These are phyloP conservation scores for Yamadazyma dushanensis DNA, from an alignment of 1,139 yeast species.

Conservation along the genomic window DNA sequence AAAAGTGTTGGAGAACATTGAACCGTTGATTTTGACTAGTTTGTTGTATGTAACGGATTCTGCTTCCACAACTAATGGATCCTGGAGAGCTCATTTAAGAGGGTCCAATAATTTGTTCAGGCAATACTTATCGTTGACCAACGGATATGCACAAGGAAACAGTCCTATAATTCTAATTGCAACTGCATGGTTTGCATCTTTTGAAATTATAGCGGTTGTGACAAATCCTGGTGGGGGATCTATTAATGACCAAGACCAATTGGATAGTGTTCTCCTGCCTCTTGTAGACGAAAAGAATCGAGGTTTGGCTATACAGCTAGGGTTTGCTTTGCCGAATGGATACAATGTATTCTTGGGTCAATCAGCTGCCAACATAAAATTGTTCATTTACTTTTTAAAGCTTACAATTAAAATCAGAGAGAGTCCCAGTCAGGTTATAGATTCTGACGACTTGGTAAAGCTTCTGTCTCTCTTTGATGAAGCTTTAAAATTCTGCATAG, in stretches of 20 bases:
- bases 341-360: conserved; percentile 18
- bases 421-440: conserved; percentile 7
- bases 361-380: conserved; percentile 13
- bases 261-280: conserved; percentile 17
- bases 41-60: conserved; percentile 19
- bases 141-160: neutral
- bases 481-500: conserved; percentile 15
- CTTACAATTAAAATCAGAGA: conserved; percentile 13
- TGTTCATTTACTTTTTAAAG: conserved; percentile 16
- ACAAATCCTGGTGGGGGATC: conserved; percentile 21
- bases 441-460: conserved; percentile 14
- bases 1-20: conserved; percentile 14
- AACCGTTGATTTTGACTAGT: conserved; percentile 19
- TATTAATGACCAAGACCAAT: conserved; percentile 13
- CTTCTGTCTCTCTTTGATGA: conserved; percentile 12
- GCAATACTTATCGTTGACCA: conserved; percentile 14
- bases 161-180: conserved; percentile 14
- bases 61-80: conserved; percentile 15
- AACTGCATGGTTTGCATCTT: conserved; percentile 21
- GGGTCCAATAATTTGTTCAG: conserved; percentile 20
- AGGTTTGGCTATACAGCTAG: conserved; percentile 21
- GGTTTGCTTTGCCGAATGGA: conserved; percentile 18
- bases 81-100: conserved; percentile 20
- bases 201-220: conserved; percentile 20
- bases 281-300: conserved; percentile 20